These are phyloP conservation scores for Phylloporus scabripes DNA, from an alignment of 768 basidiomycete species.

Conservation along the genomic window DNA sequence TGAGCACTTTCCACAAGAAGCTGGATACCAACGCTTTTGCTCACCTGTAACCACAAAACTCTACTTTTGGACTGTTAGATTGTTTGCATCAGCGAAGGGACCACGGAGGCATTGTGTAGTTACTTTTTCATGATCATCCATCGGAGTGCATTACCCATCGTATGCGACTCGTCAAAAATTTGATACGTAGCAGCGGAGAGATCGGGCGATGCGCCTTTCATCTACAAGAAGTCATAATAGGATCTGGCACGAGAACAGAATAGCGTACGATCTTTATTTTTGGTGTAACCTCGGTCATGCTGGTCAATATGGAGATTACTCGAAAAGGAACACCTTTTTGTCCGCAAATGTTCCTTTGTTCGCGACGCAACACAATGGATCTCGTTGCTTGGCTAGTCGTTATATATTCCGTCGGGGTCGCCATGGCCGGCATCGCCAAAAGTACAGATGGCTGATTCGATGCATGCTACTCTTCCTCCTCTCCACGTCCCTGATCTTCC, in stretches of 20 bases:
- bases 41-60: conserved; percentile 97
- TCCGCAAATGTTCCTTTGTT: neutral
- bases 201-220: conserved; percentile 77
- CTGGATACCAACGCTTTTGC: too few species aligned
- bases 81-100: neutral
- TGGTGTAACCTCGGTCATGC: conserved; percentile 26
- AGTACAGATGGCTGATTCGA: conserved; percentile 14
- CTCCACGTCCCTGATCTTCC: conserved; percentile 44
- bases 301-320: neutral
- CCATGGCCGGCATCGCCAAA: neutral
- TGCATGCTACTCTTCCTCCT: conserved; percentile 48
- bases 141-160: conserved; percentile 87
- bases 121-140: conserved; percentile 99
- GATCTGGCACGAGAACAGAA: neutral
- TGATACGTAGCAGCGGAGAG: conserved; percentile 88
- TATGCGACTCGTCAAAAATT: conserved; percentile 91
- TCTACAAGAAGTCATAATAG: conserved; percentile 40
- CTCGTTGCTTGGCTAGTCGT: neutral
- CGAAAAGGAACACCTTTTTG: neutral
- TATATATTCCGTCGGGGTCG: conserved; percentile 9
- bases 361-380: neutral
- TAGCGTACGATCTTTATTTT: conserved; percentile 32
- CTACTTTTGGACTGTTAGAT: conserved; percentile 81
- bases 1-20: neutral
- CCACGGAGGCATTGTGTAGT: conserved; percentile 18